A percentile compares a stretch with the other conserved stretches of the same genome.
These are phyloP conservation scores for Trichoderma hamatum DNA, from an alignment of 2,329 filamentous ascomycete genomes.

Conservation along the genomic window DNA sequence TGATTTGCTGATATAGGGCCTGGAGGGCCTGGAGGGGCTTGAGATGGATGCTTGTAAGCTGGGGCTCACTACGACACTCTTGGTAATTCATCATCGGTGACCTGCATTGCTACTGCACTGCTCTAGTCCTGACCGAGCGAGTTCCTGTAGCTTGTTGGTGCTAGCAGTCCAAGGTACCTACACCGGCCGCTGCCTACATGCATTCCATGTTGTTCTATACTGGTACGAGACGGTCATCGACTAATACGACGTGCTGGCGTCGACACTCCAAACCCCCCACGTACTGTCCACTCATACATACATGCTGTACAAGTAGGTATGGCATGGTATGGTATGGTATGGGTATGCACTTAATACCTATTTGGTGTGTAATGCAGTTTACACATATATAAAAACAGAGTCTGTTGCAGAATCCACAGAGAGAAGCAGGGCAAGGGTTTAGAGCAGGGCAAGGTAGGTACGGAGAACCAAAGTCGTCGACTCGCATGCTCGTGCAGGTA, in stretches of 20 bases:
- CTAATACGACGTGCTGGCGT: neutral
- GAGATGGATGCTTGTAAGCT: constrained; percentile 10
- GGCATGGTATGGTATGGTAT: too few relatives aligned
- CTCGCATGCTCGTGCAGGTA: constrained; percentile 4
- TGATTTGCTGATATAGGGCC: neutral
- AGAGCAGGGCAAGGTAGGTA: neutral
- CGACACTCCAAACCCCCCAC: constrained; percentile 4
- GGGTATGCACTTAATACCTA: too few relatives aligned
- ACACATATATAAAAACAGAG: neutral
- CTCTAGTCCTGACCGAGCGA: constrained; percentile 13
- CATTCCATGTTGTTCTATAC: too few relatives aligned
- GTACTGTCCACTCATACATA: neutral
- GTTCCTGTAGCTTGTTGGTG: neutral
- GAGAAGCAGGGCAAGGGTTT: neutral
- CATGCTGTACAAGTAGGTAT: neutral
- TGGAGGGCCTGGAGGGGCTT: neutral
- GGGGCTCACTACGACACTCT: constrained; percentile 9
- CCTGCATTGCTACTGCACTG: constrained; percentile 15
- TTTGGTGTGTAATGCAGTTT: neutral
- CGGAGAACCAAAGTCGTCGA: neutral
- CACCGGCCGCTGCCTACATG: neutral
- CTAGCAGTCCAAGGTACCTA: neutral
- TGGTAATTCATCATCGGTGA: constrained; percentile 18
- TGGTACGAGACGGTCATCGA: neutral
- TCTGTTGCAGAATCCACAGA: neutral